Evolutionary conservation across 2,329 filamentous ascomycete genomes (phyloP), one percentile per base, ranked within the genome.

Genomic region (Amesomyces nigricolor): DNA sequence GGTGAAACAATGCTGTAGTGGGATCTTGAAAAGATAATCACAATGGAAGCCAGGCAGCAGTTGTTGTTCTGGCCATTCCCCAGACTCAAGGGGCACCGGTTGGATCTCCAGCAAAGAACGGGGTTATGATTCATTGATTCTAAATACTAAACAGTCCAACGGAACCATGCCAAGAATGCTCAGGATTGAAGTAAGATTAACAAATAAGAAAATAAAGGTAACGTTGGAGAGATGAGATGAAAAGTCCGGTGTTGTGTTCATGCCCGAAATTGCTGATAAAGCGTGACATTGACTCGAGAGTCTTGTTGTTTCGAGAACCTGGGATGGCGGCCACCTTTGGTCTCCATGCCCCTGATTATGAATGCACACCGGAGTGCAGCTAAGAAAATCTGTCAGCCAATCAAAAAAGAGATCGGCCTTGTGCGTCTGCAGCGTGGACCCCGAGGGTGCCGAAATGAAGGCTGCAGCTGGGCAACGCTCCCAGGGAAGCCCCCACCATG

Each of bases 371-470:
- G 32, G 55, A 52, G 49, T 29, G 19, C 14, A n/a, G 14, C 11
- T 17, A 9, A 16, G 13, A 2, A 39, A 42, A 38, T 11, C 19
- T 35, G 14, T n/a, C 3, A 16, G 30, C 53, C 56, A 56, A 56
- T 58, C 16, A 16, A 10, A 46, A 14, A 5, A 19, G 17, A 5
- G 4, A 40, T 16, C 22, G 11, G n/a, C 10, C 45, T 29, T 54
- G 52, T 39, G 45, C 22, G 30, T 10, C 26, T 35, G 7, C 16
- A 7, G 40, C 17, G 51, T 46, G 49, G 50, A 53, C 56, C 56
- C 56, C 56, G 40, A 54, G 56, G 52, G 58, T 54, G 54, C 50
- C 19, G 47, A 50, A 43, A 51, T 42, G 38, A 19, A 17, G 47
- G 39, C 49, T 45, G 49, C 49, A 53, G 53, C 51, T 51, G 44